Conservation (phyloP, 139 green algal genomes). For the Prasinococcaceae sp. region DNA sequence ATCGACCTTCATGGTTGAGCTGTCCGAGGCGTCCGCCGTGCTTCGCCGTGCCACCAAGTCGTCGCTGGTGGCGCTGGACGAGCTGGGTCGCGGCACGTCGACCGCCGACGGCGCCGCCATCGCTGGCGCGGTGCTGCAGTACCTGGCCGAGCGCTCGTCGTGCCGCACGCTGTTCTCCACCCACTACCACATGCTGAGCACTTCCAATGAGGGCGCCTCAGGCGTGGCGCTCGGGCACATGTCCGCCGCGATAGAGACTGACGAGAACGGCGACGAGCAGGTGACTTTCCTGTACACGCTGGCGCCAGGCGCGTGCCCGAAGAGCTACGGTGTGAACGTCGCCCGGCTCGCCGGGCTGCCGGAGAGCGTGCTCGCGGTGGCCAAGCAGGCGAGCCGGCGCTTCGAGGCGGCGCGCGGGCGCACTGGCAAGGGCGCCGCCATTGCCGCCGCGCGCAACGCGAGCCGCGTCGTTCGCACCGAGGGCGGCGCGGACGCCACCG, state of each 20-base stretch:
- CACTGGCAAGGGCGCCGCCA: too few relatives aligned
- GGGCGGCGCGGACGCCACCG: too few relatives aligned
- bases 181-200: conserved; percentile 89
- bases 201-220: too few relatives aligned
- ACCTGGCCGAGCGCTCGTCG: conserved; percentile 39
- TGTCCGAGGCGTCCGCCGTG: conserved; percentile 79
- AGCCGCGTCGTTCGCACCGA: too few relatives aligned
- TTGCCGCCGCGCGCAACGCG: too few relatives aligned
- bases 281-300: conserved; percentile 90
- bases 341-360: conserved; percentile 82
- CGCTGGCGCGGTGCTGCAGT: conserved; percentile 66
- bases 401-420: too few relatives aligned
- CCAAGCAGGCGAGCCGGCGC: too few relatives aligned
- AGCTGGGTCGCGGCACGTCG: conserved; percentile 90
- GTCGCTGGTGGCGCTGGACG: conserved; percentile 83
- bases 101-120: conserved; percentile 90
- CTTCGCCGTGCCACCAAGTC: conserved; percentile 35
- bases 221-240: conserved; percentile 13
- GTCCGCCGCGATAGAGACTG: conserved; percentile 3
- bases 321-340: conserved; percentile 88
- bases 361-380: conserved; percentile 28
- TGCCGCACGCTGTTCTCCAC: conserved; percentile 89
- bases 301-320: conserved; percentile 61
- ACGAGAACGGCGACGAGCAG: conserved; percentile 21
- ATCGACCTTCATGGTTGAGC: conserved; percentile 92